phyloP scores from a whole-genome alignment of 2,329 filamentous ascomycete genomes.

The Teratosphaeria destructans region DNA sequence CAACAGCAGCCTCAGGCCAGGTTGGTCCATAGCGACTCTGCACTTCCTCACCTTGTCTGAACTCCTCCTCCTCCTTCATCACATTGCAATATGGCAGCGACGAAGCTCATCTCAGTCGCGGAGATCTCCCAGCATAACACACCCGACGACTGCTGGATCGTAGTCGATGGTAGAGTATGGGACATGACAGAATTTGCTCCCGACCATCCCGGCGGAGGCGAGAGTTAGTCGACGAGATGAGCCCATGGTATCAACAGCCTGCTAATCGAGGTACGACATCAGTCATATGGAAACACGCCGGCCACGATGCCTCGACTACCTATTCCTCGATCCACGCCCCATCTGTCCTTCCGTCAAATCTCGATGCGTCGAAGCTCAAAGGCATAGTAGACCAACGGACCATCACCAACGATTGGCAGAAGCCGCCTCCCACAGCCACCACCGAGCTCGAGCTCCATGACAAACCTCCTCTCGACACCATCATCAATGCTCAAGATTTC shows the following conservation, averaged over 20 bases:
- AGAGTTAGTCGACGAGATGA: conserved; percentile 28
- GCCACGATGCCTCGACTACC: conserved; percentile 43
- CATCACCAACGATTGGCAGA: conserved; percentile 18
- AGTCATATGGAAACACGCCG: conserved; percentile 43
- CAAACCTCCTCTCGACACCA: conserved; percentile 37
- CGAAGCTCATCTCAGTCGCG: conserved; percentile 11
- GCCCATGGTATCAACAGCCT: neutral
- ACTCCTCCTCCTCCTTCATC: neutral
- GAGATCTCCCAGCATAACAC: conserved; percentile 23
- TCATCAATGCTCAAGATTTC: conserved; percentile 40
- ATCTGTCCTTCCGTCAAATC: conserved; percentile 30
- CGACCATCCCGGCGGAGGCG: conserved; percentile 50
- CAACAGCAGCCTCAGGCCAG: neutral
- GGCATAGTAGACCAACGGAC: conserved; percentile 22
- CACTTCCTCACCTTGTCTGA: neutral
- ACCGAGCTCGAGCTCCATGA: conserved; percentile 21
- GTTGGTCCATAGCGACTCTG: too few species aligned
- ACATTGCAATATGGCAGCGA: conserved; percentile 6
- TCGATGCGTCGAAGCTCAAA: conserved; percentile 33
- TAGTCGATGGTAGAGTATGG: conserved; percentile 56
- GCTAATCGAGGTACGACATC: conserved; percentile 10
- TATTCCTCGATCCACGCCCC: conserved; percentile 44
- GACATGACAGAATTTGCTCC: conserved; percentile 57
- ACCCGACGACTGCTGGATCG: conserved; percentile 47
- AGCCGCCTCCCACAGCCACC: conserved; percentile 21